phyloP scores from a whole-genome alignment of 306 rosid genomes.

The Fragaria vesca region DNA sequence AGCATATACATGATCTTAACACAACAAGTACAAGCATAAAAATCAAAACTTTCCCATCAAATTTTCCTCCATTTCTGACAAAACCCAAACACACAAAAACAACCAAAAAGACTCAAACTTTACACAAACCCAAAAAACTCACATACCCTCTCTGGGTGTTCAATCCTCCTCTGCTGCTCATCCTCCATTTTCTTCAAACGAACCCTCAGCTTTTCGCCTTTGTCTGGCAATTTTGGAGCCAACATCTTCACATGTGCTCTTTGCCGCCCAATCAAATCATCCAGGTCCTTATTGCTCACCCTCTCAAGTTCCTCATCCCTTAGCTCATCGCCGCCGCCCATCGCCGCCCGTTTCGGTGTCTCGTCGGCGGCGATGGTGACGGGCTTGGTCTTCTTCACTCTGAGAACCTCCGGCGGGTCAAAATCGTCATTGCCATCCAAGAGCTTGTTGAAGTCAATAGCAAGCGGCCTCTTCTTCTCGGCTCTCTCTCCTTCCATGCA shows the following conservation, averaged over 20 bases:
- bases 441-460: slow-evolving; percentile 31
- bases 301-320: not conserved
- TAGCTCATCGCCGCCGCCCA: slow-evolving; percentile 15
- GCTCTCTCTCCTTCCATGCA: slow-evolving; percentile 40
- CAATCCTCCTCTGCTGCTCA: slow-evolving; percentile 38
- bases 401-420: slow-evolving; percentile 28
- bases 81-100: not conserved
- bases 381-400: slow-evolving; percentile 26
- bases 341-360: not conserved
- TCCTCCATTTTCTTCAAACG: slow-evolving; percentile 32
- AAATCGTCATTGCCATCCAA: slow-evolving; percentile 17
- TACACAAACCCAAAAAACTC: not conserved
- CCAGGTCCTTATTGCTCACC: slow-evolving; percentile 36
- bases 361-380: not conserved
- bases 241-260: not conserved
- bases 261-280: slow-evolving; percentile 31
- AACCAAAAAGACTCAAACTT: slow-evolving; percentile 12
- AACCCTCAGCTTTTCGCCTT: slow-evolving; percentile 48
- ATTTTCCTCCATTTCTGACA: not conserved
- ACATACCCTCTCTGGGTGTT: slow-evolving; percentile 27
- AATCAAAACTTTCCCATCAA: not conserved
- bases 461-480: slow-evolving; percentile 18
- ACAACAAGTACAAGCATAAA: not conserved
- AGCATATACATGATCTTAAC: not conserved
- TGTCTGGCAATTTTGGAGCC: slow-evolving; percentile 36